phyloP scores from a whole-genome alignment of 2,329 filamentous ascomycete species.

The Ophiocordyceps robertsii region DNA sequence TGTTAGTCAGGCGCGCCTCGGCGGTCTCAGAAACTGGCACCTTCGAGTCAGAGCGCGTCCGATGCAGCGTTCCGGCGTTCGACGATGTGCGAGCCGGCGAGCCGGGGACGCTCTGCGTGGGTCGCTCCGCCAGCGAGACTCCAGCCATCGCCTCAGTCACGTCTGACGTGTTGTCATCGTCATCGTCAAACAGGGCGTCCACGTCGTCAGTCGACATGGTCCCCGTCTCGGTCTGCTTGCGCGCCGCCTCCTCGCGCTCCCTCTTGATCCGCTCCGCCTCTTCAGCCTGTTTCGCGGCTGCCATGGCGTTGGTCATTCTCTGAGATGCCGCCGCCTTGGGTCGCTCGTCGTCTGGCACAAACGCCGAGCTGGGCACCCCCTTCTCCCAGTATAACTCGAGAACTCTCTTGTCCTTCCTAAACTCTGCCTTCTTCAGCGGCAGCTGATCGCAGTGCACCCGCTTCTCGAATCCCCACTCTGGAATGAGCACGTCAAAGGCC shows the following conservation, averaged over 20 bases:
- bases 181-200: constrained; percentile 91
- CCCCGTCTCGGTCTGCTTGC: constrained; percentile 87
- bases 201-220: constrained; percentile 89
- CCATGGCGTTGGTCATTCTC: constrained; percentile 60
- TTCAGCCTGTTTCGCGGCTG: constrained; percentile 68
- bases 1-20: constrained; percentile 73
- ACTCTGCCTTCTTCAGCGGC: constrained; percentile 97
- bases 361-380: constrained; percentile 89
- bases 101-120: constrained; percentile 88
- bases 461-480: constrained; percentile 98
- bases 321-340: constrained; percentile 69
- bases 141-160: constrained; percentile 84
- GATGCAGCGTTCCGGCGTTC: constrained; percentile 57
- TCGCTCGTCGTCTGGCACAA: constrained; percentile 91
- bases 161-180: constrained; percentile 79
- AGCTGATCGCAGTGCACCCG: constrained; percentile 97
- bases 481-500: constrained; percentile 94
- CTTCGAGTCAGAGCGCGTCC: constrained; percentile 89
- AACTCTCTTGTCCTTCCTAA: constrained; percentile 87
- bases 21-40: constrained; percentile 61
- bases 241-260: constrained; percentile 80
- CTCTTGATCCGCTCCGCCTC: constrained; percentile 68
- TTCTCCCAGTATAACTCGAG: constrained; percentile 99
- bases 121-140: constrained; percentile 76
- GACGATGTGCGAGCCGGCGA: constrained; percentile 71